phyloP scores from a whole-genome alignment of 768 basidiomycete species.

The Mycena vitilis region DNA sequence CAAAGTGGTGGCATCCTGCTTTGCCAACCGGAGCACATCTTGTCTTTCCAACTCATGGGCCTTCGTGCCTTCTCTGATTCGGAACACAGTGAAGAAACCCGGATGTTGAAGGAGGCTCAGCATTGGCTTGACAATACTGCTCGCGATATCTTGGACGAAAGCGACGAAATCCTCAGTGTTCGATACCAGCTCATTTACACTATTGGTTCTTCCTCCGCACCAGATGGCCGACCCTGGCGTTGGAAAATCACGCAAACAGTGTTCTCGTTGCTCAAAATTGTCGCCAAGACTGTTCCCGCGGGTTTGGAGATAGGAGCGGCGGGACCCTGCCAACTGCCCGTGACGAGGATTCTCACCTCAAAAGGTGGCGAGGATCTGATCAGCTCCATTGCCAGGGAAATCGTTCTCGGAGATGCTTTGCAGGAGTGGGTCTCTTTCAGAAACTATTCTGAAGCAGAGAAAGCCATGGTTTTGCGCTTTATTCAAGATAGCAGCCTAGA shows the following conservation, averaged over 20 bases:
- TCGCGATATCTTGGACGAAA: constrained; percentile 60
- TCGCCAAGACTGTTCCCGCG: constrained; percentile 33
- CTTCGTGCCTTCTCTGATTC: constrained; percentile 35
- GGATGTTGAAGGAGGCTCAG: constrained; percentile 41
- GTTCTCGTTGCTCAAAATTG: constrained; percentile 43
- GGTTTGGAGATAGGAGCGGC: constrained; percentile 38
- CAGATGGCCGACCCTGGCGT: constrained; percentile 56
- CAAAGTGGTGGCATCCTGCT: constrained; percentile 56
- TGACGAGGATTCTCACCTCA: constrained; percentile 16
- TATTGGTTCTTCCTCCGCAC: constrained; percentile 47
- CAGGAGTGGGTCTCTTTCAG: constrained; percentile 26
- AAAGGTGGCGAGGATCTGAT: neutral
- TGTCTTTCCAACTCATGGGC: constrained; percentile 61
- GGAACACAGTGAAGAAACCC: neutral
- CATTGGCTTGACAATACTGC: constrained; percentile 43
- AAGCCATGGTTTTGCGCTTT: constrained; percentile 6
- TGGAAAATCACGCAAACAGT: constrained; percentile 56
- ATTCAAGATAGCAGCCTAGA: neutral
- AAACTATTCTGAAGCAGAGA: constrained; percentile 5
- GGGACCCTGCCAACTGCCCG: constrained; percentile 5
- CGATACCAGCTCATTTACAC: constrained; percentile 64
- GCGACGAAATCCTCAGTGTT: constrained; percentile 60
- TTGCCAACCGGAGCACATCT: constrained; percentile 64
- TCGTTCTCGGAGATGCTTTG: constrained; percentile 11
- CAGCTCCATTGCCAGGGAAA: neutral